Conservation (phyloP, 2,329 filamentous ascomycete genomes). For the Daldinia eschscholtzii region DNA sequence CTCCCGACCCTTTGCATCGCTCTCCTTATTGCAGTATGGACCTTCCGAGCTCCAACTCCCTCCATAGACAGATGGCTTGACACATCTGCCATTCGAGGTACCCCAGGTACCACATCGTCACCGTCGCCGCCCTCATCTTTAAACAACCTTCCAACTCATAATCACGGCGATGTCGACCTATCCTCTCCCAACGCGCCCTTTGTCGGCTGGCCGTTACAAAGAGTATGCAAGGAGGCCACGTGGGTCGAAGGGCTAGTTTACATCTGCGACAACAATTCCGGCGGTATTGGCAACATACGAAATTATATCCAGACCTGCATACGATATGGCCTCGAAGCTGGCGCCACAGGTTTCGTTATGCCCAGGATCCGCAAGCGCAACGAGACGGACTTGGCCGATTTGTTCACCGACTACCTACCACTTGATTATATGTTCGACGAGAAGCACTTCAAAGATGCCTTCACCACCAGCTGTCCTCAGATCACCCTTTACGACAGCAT, state of each 20-base stretch:
- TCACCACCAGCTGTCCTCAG: constrained; percentile 57
- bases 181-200: constrained; percentile 58
- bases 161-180: constrained; percentile 52
- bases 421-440: constrained; percentile 64
- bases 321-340: constrained; percentile 63
- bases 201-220: constrained; percentile 60
- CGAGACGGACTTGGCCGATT: constrained; percentile 56
- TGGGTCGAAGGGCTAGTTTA: constrained; percentile 60
- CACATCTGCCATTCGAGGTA: constrained; percentile 26
- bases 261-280: constrained; percentile 65
- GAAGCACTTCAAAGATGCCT: constrained; percentile 57
- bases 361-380: constrained; percentile 61
- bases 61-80: constrained; percentile 46
- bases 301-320: constrained; percentile 65
- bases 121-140: constrained; percentile 25
- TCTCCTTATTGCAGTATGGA: constrained; percentile 51
- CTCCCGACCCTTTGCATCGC: constrained; percentile 49
- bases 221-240: constrained; percentile 59
- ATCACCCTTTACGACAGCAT: constrained; percentile 58
- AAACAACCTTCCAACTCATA: constrained; percentile 10
- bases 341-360: constrained; percentile 60
- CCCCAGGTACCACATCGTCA: constrained; percentile 14
- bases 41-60: constrained; percentile 44
- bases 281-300: constrained; percentile 64
- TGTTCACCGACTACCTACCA: constrained; percentile 57